A percentile compares a stretch with the other conserved stretches of the same genome.
Conservation (phyloP, 2,329 filamentous ascomycete species). For the Biscogniauxia mediterranea region DNA sequence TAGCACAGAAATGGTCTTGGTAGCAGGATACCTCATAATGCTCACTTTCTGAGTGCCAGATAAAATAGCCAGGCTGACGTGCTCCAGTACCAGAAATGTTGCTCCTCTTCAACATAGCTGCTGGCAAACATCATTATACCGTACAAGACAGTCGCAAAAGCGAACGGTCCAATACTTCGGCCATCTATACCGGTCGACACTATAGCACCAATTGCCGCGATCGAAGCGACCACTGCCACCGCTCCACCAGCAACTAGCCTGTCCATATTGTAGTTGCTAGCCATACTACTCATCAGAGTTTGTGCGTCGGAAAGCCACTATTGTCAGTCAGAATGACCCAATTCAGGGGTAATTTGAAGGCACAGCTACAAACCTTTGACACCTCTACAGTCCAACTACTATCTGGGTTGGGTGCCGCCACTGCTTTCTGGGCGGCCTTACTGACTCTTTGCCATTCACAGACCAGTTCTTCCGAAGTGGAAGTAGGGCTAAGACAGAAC, state of each 20-base stretch:
- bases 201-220: slow-evolving; percentile 18
- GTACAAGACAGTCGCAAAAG: slow-evolving; percentile 60
- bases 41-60: slow-evolving; percentile 46
- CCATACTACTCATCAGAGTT: slow-evolving; percentile 78
- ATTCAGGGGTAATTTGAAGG: background rate
- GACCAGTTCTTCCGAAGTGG: slow-evolving; percentile 56
- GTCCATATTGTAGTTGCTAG: slow-evolving; percentile 83
- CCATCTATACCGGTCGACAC: slow-evolving; percentile 31
- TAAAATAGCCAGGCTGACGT: slow-evolving; percentile 67
- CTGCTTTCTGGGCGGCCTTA: slow-evolving; percentile 13
- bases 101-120: slow-evolving; percentile 97
- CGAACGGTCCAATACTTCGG: slow-evolving; percentile 42
- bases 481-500: slow-evolving; percentile 37
- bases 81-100: slow-evolving; percentile 98
- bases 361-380: slow-evolving; percentile 36
- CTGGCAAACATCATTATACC: slow-evolving; percentile 94
- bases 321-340: slow-evolving; percentile 17
- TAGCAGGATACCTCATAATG: background rate
- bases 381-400: slow-evolving; percentile 43
- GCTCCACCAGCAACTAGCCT: slow-evolving; percentile 50
- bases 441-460: slow-evolving; percentile 63
- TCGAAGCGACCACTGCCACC: slow-evolving; percentile 37
- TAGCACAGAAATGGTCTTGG: background rate
- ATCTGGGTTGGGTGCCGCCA: slow-evolving; percentile 4
- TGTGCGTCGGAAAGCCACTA: slow-evolving; percentile 73